phyloP scores from a whole-genome alignment of 2,329 filamentous ascomycete species.

The Zymoseptoria pseudotritici region DNA sequence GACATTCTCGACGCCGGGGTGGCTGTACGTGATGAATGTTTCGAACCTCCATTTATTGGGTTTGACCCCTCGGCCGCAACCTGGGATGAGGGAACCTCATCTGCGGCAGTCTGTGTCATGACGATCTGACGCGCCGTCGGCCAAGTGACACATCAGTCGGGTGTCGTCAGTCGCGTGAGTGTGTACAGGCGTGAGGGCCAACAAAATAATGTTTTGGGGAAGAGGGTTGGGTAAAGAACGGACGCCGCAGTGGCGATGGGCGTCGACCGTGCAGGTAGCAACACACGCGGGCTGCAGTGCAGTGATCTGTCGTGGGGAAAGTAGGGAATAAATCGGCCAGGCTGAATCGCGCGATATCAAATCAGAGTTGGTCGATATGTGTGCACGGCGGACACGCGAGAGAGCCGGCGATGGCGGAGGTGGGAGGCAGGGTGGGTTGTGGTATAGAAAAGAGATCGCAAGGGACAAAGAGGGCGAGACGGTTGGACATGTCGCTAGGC shows the following conservation, averaged over 20 bases:
- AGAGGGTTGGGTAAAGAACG: neutral
- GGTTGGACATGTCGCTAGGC: neutral
- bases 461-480: neutral
- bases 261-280: neutral
- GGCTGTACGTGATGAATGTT: constrained; percentile 10
- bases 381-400: neutral
- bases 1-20: constrained; percentile 12
- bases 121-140: constrained; percentile 8
- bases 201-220: neutral
- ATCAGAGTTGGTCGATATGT: neutral
- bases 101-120: constrained; percentile 15
- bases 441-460: neutral
- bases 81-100: constrained; percentile 14
- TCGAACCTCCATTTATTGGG: constrained; percentile 8
- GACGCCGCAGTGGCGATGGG: neutral
- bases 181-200: neutral
- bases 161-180: neutral
- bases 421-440: neutral
- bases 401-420: constrained; percentile 5
- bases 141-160: constrained; percentile 15
- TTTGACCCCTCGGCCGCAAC: constrained; percentile 3
- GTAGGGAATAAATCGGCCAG: neutral
- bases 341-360: constrained; percentile 1
- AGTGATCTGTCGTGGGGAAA: neutral
- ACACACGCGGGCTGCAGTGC: too few relatives aligned